A percentile compares a stretch with the other conserved stretches of the same genome.
phyloP scores from a whole-genome alignment of 805 yeast species.

The Candida palmyrensis region DNA sequence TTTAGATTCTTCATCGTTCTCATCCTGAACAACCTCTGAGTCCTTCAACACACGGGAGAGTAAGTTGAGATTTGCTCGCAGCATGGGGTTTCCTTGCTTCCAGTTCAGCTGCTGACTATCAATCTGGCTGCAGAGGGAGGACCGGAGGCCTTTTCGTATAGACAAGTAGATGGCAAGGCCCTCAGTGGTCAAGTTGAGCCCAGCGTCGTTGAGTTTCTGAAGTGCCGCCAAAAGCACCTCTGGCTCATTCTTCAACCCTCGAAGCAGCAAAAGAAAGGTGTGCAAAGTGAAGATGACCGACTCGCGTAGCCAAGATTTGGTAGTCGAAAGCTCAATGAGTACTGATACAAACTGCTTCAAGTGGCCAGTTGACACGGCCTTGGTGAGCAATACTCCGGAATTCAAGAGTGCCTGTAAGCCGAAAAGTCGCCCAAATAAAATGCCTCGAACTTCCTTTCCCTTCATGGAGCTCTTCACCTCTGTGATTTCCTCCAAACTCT shows the following conservation, averaged over 20 bases:
- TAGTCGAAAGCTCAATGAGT: slow-evolving; percentile 51
- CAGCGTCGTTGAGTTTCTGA: slow-evolving; percentile 41
- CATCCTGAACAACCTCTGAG: slow-evolving; percentile 35
- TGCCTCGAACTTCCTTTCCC: slow-evolving; percentile 80
- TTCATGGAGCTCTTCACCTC: slow-evolving; percentile 39
- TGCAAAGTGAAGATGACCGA: slow-evolving; percentile 68
- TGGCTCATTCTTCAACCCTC: slow-evolving; percentile 9
- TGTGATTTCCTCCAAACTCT: slow-evolving; percentile 34
- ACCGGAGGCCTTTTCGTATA: slow-evolving; percentile 31
- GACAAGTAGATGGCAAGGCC: slow-evolving; percentile 71
- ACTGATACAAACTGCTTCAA: slow-evolving; percentile 35
- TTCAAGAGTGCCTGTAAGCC: slow-evolving; percentile 73
- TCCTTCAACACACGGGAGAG: slow-evolving; percentile 65
- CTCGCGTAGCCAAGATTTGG: slow-evolving; percentile 84
- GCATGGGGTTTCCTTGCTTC: slow-evolving; percentile 70
- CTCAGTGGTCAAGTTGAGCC: slow-evolving; percentile 65
- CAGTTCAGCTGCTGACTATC: slow-evolving; percentile 37
- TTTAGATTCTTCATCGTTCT: slow-evolving; percentile 27
- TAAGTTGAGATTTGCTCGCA: slow-evolving; percentile 58
- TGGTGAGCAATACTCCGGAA: slow-evolving; percentile 26
- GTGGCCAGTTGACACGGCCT: slow-evolving; percentile 9
- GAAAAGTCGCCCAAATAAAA: slow-evolving; percentile 77
- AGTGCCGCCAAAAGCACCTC: slow-evolving; percentile 29
- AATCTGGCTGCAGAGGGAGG: slow-evolving; percentile 4
- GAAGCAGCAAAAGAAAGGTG: slow-evolving; percentile 30